These are phyloP conservation scores for Capillidium heterosporum DNA, from an alignment of 371 early-diverging fungal genomes.

Conservation along the genomic window DNA sequence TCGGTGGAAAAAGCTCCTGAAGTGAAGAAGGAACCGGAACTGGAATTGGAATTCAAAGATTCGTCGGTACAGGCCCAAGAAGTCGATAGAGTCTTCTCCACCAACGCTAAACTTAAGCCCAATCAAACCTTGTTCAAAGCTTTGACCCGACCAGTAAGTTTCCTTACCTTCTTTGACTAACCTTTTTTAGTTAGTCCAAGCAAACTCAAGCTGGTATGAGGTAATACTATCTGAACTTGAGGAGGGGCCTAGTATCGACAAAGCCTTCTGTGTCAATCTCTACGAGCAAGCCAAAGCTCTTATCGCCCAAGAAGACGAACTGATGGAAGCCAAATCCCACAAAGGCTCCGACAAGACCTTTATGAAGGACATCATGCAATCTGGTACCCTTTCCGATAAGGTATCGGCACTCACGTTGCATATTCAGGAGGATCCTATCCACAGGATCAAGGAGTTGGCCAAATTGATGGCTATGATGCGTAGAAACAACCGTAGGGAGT, in stretches of 20 bases:
- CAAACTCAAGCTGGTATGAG: constrained; percentile 4
- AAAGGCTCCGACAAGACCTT: constrained; percentile 67
- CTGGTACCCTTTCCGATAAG: constrained; percentile 84
- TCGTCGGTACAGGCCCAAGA: neutral
- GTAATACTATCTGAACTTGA: neutral
- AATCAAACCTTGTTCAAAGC: neutral
- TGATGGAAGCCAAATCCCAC: constrained; percentile 32
- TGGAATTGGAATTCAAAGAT: neutral
- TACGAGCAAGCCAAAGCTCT: constrained; percentile 33
- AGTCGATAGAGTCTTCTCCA: neutral
- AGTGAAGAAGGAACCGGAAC: neutral
- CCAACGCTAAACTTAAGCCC: neutral
- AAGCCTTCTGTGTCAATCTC: neutral
- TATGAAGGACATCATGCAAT: constrained; percentile 63
- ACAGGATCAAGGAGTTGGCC: constrained; percentile 55
- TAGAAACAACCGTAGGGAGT: constrained; percentile 78
- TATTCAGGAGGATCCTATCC: constrained; percentile 81
- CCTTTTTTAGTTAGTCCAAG: neutral
- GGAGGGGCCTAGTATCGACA: neutral
- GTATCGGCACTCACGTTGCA: constrained; percentile 82
- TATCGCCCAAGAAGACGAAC: constrained; percentile 42
- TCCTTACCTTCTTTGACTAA: neutral
- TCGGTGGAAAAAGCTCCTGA: neutral
- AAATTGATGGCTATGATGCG: constrained; percentile 68
- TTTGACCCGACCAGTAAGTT: neutral